Conservation (phyloP, 2,329 filamentous ascomycete species). For the Epichloe elymi region DNA sequence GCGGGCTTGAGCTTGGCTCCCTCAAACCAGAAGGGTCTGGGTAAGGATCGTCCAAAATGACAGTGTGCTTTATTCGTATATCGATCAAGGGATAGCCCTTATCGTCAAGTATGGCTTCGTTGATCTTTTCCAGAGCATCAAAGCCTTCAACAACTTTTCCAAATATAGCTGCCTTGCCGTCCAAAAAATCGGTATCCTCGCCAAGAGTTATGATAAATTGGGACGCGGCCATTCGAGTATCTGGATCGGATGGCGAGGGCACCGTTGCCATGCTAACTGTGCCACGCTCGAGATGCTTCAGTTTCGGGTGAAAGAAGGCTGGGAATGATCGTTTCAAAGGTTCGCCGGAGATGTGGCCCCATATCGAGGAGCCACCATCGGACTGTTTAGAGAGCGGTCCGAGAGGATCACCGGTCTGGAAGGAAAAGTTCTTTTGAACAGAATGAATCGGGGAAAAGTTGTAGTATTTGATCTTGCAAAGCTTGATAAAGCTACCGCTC, state of each 20-base stretch:
- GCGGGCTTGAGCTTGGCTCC: conserved; percentile 66
- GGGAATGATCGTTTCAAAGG: conserved; percentile 63
- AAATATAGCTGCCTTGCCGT: conserved; percentile 90
- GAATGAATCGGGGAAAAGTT: conserved; percentile 90
- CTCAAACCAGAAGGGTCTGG: conserved; percentile 65
- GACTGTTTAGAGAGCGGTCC: conserved; percentile 73
- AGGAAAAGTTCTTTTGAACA: conserved; percentile 89
- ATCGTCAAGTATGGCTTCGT: conserved; percentile 75
- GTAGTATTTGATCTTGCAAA: conserved; percentile 99
- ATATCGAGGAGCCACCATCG: conserved; percentile 87
- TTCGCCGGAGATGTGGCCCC: conserved; percentile 61
- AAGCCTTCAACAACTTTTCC: conserved; percentile 94
- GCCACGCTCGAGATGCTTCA: conserved; percentile 79
- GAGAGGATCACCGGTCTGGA: conserved; percentile 89
- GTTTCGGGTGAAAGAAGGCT: conserved; percentile 72
- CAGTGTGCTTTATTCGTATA: conserved; percentile 86
- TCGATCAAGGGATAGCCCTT: conserved; percentile 82
- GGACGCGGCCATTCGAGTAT: conserved; percentile 70
- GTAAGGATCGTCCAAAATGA: conserved; percentile 84
- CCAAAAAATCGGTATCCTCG: conserved; percentile 81
- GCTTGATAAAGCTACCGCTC: conserved; percentile 74
- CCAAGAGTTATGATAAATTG: conserved; percentile 91
- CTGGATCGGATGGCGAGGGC: conserved; percentile 60
- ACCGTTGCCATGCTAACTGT: conserved; percentile 98
- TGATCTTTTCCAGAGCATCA: conserved; percentile 86